Conservation (phyloP, 768 basidiomycete species). For the Mycena crocata region DNA sequence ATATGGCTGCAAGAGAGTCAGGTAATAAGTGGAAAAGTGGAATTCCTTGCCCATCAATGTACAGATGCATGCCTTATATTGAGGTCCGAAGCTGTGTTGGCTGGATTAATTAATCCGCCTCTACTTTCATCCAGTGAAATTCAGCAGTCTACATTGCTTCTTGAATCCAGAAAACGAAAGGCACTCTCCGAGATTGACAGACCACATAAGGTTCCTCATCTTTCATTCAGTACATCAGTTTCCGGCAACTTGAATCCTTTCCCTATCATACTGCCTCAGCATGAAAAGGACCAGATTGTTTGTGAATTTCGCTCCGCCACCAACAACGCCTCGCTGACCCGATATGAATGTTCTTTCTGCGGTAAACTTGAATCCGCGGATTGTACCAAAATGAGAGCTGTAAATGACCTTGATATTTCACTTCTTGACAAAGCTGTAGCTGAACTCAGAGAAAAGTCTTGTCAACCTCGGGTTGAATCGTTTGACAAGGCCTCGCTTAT, state of each 20-base stretch:
- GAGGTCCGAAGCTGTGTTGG: constrained; percentile 9
- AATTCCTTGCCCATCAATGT: constrained; percentile 10
- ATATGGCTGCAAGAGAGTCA: background rate
- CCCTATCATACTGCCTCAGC: constrained; percentile 3
- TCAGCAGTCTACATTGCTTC: constrained; percentile 1
- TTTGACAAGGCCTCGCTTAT: constrained; percentile 12
- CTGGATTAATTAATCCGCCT: background rate
- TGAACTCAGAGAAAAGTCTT: constrained; percentile 4
- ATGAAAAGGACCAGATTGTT: constrained; percentile 22
- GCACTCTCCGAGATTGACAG: background rate
- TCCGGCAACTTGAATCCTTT: too few relatives aligned
- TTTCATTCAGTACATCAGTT: background rate
- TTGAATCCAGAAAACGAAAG: constrained; percentile 6
- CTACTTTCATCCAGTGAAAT: constrained; percentile 2
- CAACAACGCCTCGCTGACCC: background rate
- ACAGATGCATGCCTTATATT: constrained; percentile 6
- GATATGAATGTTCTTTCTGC: constrained; percentile 25
- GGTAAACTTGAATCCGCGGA: constrained; percentile 1
- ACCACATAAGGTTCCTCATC: background rate
- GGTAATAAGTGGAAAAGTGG: background rate
- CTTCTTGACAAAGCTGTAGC: constrained; percentile 19
- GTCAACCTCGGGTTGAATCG: constrained; percentile 17
- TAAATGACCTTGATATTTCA: constrained; percentile 27
- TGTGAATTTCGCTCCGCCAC: constrained; percentile 6
- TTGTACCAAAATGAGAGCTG: background rate